Conservation (phyloP, 192 early-diverging fungal genomes). For the Coemansia furcata region DNA sequence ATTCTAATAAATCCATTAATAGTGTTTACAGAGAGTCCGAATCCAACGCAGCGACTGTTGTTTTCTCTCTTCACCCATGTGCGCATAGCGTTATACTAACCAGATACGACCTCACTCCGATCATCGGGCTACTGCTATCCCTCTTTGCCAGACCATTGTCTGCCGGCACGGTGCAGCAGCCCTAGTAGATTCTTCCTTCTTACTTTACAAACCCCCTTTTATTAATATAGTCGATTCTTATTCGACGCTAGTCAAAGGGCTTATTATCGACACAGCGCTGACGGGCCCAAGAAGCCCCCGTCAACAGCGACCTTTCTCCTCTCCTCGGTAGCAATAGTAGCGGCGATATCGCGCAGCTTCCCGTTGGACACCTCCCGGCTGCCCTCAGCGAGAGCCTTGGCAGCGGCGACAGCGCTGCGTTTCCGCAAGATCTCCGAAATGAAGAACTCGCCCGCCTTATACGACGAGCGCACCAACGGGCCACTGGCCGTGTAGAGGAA, state of each 20-base stretch:
- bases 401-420: constrained; percentile 31
- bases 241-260: too few relatives aligned
- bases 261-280: too few relatives aligned
- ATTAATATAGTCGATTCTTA: too few relatives aligned
- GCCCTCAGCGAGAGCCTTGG: constrained; percentile 3
- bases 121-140: too few relatives aligned
- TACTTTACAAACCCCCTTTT: too few relatives aligned
- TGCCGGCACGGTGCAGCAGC: too few relatives aligned
- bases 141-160: too few relatives aligned
- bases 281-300: too few relatives aligned
- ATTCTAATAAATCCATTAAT: background rate
- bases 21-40: background rate
- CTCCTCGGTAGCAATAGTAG: constrained; percentile 38
- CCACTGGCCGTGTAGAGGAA: constrained; percentile 96
- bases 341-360: constrained; percentile 38
- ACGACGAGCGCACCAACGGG: constrained; percentile 90
- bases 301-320: constrained; percentile 18
- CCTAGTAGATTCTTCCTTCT: too few relatives aligned
- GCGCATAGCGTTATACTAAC: too few relatives aligned
- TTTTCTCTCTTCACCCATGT: too few relatives aligned
- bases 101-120: too few relatives aligned
- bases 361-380: background rate
- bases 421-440: constrained; percentile 80
- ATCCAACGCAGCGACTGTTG: background rate
- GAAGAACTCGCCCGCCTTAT: constrained; percentile 98